Conservation (phyloP, 106 monocot genomes). For the Dendrobium officinale region DNA sequence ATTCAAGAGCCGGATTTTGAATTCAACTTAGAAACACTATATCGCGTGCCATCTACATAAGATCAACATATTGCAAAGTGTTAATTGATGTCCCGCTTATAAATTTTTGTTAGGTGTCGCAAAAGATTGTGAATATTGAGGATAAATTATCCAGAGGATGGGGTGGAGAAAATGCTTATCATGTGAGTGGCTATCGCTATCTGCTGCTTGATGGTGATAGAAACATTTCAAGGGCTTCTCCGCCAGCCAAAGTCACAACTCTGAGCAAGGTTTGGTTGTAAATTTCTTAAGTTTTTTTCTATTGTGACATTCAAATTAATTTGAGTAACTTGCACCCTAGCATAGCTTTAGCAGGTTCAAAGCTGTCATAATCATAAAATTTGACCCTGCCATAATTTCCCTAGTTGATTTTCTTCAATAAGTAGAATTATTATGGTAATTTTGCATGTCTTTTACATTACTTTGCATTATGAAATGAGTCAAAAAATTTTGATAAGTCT, state of each 20-base stretch:
- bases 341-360: neutral
- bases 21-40: neutral
- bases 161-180: constrained; percentile 98
- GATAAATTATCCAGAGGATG: constrained; percentile 80
- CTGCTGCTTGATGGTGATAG: constrained; percentile 62
- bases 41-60: neutral
- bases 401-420: neutral
- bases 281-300: neutral
- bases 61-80: neutral
- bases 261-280: constrained; percentile 60
- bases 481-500: neutral
- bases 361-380: neutral
- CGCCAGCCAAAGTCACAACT: constrained; percentile 88
- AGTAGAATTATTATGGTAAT: neutral
- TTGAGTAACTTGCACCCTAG: neutral
- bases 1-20: neutral
- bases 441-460: neutral
- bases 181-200: constrained; percentile 95
- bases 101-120: constrained; percentile 42
- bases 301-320: neutral
- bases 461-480: constrained; percentile 1
- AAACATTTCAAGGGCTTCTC: constrained; percentile 76
- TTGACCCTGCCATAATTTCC: neutral
- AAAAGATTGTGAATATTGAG: constrained; percentile 69
- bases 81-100: neutral